Conservation (phyloP, 2,329 filamentous ascomycete species). For the Hypoxylon sp. region DNA sequence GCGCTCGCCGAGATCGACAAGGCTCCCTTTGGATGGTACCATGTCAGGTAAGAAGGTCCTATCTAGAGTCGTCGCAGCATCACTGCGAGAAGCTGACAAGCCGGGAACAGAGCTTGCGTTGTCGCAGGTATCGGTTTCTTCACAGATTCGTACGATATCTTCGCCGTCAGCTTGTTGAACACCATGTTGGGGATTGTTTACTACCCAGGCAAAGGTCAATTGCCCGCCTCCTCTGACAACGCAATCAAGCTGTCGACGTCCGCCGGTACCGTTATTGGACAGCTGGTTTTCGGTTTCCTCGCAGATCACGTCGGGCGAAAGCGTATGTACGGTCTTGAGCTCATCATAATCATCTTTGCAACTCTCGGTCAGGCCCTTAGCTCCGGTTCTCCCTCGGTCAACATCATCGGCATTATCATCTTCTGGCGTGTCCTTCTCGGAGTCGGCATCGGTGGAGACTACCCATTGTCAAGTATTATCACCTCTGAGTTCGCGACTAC, state of each 20-base stretch:
- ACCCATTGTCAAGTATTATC: slow-evolving; percentile 85
- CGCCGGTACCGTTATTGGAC: slow-evolving; percentile 85
- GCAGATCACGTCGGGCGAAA: slow-evolving; percentile 85
- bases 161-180: slow-evolving; percentile 80
- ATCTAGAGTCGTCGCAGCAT: not conserved
- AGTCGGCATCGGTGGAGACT: slow-evolving; percentile 82
- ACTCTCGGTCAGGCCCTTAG: slow-evolving; percentile 80
- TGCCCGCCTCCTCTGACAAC: slow-evolving; percentile 78
- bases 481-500: slow-evolving; percentile 91
- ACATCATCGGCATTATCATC: slow-evolving; percentile 76
- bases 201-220: slow-evolving; percentile 70
- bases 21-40: slow-evolving; percentile 87
- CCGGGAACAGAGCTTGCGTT: slow-evolving; percentile 71
- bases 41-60: slow-evolving; percentile 65
- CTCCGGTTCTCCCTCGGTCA: slow-evolving; percentile 73
- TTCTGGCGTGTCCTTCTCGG: slow-evolving; percentile 87
- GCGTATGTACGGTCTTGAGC: slow-evolving; percentile 79
- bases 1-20: slow-evolving; percentile 87
- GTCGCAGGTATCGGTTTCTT: slow-evolving; percentile 92
- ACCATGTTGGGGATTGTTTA: slow-evolving; percentile 86
- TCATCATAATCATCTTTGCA: slow-evolving; percentile 85
- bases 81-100: slow-evolving; percentile 32
- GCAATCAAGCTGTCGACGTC: slow-evolving; percentile 90
- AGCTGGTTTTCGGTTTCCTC: slow-evolving; percentile 83
- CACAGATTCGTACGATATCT: slow-evolving; percentile 88